Evolutionary conservation across 208 protist species (phyloP).

Genomic region (Trypanosoma avium): DNA sequence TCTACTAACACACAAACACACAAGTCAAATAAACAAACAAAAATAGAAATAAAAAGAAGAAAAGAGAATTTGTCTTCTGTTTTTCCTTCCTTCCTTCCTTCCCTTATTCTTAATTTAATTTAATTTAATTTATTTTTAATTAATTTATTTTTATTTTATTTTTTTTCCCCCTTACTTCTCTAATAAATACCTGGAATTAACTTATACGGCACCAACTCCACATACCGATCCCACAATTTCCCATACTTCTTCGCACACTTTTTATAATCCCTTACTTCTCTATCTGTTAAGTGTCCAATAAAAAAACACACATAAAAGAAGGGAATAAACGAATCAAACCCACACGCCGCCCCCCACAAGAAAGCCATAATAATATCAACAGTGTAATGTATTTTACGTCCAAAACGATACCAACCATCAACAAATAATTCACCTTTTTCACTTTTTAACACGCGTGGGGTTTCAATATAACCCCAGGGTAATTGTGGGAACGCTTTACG

Average conservation of each 20-base stretch:
- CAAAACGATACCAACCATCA: slow-evolving; percentile 92
- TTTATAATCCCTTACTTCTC: slow-evolving; percentile 85
- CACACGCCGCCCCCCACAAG: slow-evolving; percentile 90
- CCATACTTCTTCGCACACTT: slow-evolving; percentile 92
- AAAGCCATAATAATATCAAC: slow-evolving; percentile 92
- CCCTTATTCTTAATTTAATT: slow-evolving; percentile 4
- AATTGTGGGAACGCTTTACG: slow-evolving; percentile 92
- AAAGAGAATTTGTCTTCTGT: no score
- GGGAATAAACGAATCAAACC: slow-evolving; percentile 88
- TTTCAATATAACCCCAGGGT: slow-evolving; percentile 89
- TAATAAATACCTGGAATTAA: slow-evolving; percentile 96
- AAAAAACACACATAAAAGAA: slow-evolving; percentile 97
- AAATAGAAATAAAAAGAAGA: no score
- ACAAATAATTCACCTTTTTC: slow-evolving; percentile 86
- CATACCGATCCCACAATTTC: slow-evolving; percentile 95
- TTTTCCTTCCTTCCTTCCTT: slow-evolving; percentile 11
- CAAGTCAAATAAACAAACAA: no score
- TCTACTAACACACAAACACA: no score
- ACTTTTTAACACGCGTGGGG: slow-evolving; percentile 90
- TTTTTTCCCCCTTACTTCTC: slow-evolving; percentile 9
- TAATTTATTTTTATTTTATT: neutral
- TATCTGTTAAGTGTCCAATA: slow-evolving; percentile 86
- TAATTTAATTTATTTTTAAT: slow-evolving; percentile 11
- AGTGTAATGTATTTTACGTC: slow-evolving; percentile 95
- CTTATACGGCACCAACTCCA: slow-evolving; percentile 89